Evolutionary conservation across 371 early-diverging fungal species (phyloP), one percentile per base, ranked within the genome.

Genomic region (Mortierella sp.): DNA sequence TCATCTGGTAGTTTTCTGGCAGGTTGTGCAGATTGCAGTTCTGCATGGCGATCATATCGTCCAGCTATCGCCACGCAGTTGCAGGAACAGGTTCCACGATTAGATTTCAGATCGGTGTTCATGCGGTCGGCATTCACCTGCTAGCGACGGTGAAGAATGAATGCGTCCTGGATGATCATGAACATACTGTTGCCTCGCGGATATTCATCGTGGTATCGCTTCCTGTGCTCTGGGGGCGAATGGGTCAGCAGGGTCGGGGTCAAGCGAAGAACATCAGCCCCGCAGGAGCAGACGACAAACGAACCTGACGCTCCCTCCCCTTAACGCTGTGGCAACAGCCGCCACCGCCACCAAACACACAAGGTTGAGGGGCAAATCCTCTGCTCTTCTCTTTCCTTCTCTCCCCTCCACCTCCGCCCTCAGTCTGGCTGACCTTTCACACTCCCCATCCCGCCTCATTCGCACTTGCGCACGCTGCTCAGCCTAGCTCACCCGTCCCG

Each of bases 1-100:
- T 98, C 92, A 98, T 94, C 76, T 94, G 94, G 81, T 98, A 98
- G 88, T 98, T 98, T 79, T 98, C 99, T 4, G 99, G 99, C 54
- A 98, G 87, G 81, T 98, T 97, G 63, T 87, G 84, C 61, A 98
- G 83, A 82, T 98, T 98, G 88, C 96, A 96, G 78, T 95, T 90
- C 85, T 98, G 98, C 89, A 98, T 91, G 31, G 84, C 88, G 44
- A 92, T 81, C 80, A 93, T 79, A 71, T 95, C 95, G 37, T 90
- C 89, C 34, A 89, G 83, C 90, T 93, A 71, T 19, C 24, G 21
- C 41, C n/a, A n/a, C n/a, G n/a, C n/a, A n/a, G n/a, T n/a, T n/a
- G n/a, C n/a, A n/a, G n/a, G n/a, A n/a, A n/a, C n/a, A n/a, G n/a
- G n/a, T n/a, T n/a, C 34, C 7, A 34, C 4, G 34, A 10, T 34